Conservation (phyloP, 768 basidiomycete genomes). For the Suillus weaverae region DNA sequence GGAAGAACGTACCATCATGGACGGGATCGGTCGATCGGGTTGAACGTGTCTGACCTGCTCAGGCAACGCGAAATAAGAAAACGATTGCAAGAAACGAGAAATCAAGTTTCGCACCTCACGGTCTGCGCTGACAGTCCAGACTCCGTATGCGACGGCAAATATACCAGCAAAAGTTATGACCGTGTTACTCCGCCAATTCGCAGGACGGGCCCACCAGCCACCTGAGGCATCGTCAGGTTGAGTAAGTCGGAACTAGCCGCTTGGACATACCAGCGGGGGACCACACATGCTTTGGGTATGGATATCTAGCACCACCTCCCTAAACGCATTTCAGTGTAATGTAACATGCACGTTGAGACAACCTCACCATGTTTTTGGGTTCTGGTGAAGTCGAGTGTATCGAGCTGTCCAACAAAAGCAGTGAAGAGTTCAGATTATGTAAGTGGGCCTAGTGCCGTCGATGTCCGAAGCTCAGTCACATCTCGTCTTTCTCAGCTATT, state of each 20-base stretch:
- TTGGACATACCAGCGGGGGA: constrained; percentile 73
- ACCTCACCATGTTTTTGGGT: background rate
- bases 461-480: background rate
- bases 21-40: constrained; percentile 74
- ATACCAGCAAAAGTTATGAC: constrained; percentile 71
- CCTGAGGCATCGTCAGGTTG: constrained; percentile 45
- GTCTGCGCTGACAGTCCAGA: constrained; percentile 74
- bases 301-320: constrained; percentile 87
- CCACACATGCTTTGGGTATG: constrained; percentile 95
- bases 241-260: constrained; percentile 2
- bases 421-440: background rate
- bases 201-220: constrained; percentile 94
- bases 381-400: background rate
- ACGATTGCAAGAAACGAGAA: background rate
- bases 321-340: constrained; percentile 24
- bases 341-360: background rate
- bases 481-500: too few species aligned
- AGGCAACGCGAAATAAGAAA: background rate
- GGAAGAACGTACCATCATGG: constrained; percentile 61
- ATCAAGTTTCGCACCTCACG: constrained; percentile 62
- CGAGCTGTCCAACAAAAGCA: background rate
- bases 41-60: constrained; percentile 55
- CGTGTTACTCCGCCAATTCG: constrained; percentile 89
- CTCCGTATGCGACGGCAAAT: constrained; percentile 58
- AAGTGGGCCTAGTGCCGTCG: background rate